Evolutionary conservation across 2,329 filamentous ascomycete genomes (phyloP), one percentile per base, ranked within the genome.

Genomic region (Cercospora sp.): DNA sequence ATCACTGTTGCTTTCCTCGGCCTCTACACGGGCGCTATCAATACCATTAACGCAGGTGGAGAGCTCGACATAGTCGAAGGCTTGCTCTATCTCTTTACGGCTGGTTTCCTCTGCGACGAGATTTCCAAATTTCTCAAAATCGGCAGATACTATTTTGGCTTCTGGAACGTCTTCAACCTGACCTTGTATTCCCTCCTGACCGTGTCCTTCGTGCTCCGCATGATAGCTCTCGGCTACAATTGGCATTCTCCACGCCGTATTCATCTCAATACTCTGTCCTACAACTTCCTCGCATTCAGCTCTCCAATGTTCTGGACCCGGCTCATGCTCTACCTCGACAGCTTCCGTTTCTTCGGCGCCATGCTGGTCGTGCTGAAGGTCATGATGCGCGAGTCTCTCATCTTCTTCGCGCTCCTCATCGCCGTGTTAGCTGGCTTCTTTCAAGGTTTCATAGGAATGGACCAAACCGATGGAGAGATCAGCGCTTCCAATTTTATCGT

Each of bases 291-390:
- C 26, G 93, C 95, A 9, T 96, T 97, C 79, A 89, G 90, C 3
- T 94, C 95, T 0, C 95, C 95, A 0, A 92, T 99, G 91, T 98
- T 99, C 80, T 99, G 95, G 94, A 91, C 90, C 77, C 91, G 95
- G 4, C 85, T 99, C 67, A 82, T 99, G 70, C 87, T 99, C 6
- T 99, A 97, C 77, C 87, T 99, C 18, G 95, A 99, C 80, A 92
- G 91, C 0, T 87, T 96, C 85, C 89, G 92, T 65, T 99, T 99
- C 84, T 99, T 99, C 75, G 95, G 95, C 26, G 93, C 94, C 60
- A 99, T 99, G 95, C 87, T 99, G 1, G 94, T 99, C 1, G 94
- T 99, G 1, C 84, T 99, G 55, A 96, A 98, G 79, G 82, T 84
- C 72, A 85, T 86, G 84, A 86, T 86, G 83, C 80, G 83, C 66